Conservation (phyloP, 2,329 filamentous ascomycete species). For the Colletotrichum siamense region DNA sequence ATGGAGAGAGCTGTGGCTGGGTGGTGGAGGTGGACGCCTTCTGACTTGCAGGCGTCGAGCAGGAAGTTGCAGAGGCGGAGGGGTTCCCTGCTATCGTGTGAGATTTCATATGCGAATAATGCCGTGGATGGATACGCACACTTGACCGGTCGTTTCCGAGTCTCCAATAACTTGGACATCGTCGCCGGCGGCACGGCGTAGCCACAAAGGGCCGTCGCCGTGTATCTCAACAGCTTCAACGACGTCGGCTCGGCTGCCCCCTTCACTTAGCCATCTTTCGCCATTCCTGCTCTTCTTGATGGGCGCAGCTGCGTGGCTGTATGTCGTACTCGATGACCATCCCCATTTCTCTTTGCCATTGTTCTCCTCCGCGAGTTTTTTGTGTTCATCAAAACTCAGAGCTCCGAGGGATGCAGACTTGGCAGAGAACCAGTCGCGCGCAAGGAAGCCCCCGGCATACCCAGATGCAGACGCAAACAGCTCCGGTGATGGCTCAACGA, state of each 20-base stretch:
- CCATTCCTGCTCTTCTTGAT: slow-evolving; percentile 46
- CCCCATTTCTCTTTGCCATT: slow-evolving; percentile 60
- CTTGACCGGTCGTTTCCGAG: slow-evolving; percentile 66
- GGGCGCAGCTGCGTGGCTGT: slow-evolving; percentile 51
- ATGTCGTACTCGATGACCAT: slow-evolving; percentile 59
- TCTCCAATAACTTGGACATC: slow-evolving; percentile 66
- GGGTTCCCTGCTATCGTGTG: slow-evolving; percentile 62
- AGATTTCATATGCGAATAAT: background rate
- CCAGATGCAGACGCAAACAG: slow-evolving; percentile 79
- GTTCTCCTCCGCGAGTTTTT: slow-evolving; percentile 64
- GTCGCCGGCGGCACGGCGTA: slow-evolving; percentile 60
- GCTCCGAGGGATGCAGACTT: slow-evolving; percentile 63
- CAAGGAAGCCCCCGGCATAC: slow-evolving; percentile 76
- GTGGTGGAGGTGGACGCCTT: slow-evolving; percentile 71
- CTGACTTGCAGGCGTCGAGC: slow-evolving; percentile 57
- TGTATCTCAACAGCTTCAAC: slow-evolving; percentile 41
- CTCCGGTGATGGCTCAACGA: slow-evolving; percentile 52
- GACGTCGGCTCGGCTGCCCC: slow-evolving; percentile 64
- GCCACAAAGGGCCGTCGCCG: slow-evolving; percentile 57
- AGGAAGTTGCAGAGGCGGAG: slow-evolving; percentile 70
- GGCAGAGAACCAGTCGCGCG: slow-evolving; percentile 73
- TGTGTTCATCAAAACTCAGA: slow-evolving; percentile 74
- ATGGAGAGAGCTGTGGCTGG: slow-evolving; percentile 63
- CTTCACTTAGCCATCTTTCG: slow-evolving; percentile 71
- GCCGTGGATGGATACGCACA: slow-evolving; percentile 53